A percentile compares a stretch with the other conserved stretches of the same genome.
phyloP scores from a whole-genome alignment of 1,139 yeast genomes.

The Saccharomyces pastorianus region DNA sequence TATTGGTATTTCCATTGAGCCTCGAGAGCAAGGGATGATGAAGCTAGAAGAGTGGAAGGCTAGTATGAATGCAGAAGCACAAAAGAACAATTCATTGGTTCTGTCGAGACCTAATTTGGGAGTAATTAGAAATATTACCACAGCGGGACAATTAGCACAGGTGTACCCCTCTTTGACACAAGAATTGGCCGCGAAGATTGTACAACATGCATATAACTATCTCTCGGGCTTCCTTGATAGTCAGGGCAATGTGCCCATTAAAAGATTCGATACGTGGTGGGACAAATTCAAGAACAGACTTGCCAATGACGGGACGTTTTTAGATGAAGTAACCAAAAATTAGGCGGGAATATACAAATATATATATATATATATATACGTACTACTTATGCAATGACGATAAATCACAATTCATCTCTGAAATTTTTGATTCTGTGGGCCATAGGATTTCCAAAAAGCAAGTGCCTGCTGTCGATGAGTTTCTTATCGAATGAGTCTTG shows the following conservation, averaged over 20 bases:
- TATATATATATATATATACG: background rate
- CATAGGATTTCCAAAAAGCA: slow-evolving; percentile 70
- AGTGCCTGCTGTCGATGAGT: slow-evolving; percentile 55
- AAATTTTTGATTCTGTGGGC: slow-evolving; percentile 37
- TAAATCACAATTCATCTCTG: slow-evolving; percentile 18
- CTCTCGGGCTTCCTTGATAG: slow-evolving; percentile 75
- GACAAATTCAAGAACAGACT: slow-evolving; percentile 70
- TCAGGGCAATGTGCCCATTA: slow-evolving; percentile 76
- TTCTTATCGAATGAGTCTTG: slow-evolving; percentile 37
- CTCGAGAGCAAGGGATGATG: slow-evolving; percentile 35
- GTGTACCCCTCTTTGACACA: slow-evolving; percentile 35
- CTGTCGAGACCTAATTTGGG: slow-evolving; percentile 20
- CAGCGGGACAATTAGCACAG: slow-evolving; percentile 32
- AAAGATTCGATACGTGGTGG: slow-evolving; percentile 95
- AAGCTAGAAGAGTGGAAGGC: slow-evolving; percentile 25
- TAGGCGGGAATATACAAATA: background rate
- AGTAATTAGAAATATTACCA: slow-evolving; percentile 18
- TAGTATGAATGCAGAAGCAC: slow-evolving; percentile 1
- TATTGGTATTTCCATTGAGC: slow-evolving; percentile 86
- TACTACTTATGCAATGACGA: background rate
- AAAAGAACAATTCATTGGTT: slow-evolving; percentile 27
- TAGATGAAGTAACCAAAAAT: slow-evolving; percentile 40
- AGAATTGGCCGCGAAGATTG: slow-evolving; percentile 72
- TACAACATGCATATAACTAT: slow-evolving; percentile 84
- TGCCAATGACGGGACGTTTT: slow-evolving; percentile 71